These are phyloP conservation scores for Botryotinia narcissicola DNA, from an alignment of 2,329 filamentous ascomycete species.

Conservation along the genomic window DNA sequence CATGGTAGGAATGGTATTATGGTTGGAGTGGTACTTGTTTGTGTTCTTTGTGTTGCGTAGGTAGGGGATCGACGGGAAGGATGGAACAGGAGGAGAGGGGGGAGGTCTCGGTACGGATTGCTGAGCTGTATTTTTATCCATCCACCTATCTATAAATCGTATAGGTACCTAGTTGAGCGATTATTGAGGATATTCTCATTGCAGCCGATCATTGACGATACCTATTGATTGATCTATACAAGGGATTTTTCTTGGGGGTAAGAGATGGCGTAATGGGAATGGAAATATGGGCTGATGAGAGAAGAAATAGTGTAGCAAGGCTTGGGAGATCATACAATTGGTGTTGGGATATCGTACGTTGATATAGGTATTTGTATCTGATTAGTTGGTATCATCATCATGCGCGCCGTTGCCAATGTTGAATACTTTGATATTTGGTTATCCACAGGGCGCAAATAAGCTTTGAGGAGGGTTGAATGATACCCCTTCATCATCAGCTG, in stretches of 20 bases:
- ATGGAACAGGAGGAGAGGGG: background rate
- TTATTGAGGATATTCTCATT: background rate
- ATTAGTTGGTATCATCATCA: background rate
- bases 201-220: background rate
- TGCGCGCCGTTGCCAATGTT: background rate
- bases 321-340: background rate
- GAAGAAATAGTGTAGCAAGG: background rate
- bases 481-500: background rate
- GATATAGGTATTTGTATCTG: background rate
- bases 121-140: background rate
- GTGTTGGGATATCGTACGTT: background rate
- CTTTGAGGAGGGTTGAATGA: background rate
- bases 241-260: background rate
- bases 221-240: background rate
- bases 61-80: background rate
- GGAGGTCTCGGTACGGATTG: background rate
- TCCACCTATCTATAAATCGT: background rate
- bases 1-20: background rate
- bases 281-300: background rate
- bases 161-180: background rate
- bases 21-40: background rate
- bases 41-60: background rate
- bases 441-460: background rate
- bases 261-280: background rate
- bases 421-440: background rate